Evolutionary conservation across 208 protist genomes (phyloP), one percentile per base, ranked within the genome.

Genomic region (Crithidia acanthocephali): DNA sequence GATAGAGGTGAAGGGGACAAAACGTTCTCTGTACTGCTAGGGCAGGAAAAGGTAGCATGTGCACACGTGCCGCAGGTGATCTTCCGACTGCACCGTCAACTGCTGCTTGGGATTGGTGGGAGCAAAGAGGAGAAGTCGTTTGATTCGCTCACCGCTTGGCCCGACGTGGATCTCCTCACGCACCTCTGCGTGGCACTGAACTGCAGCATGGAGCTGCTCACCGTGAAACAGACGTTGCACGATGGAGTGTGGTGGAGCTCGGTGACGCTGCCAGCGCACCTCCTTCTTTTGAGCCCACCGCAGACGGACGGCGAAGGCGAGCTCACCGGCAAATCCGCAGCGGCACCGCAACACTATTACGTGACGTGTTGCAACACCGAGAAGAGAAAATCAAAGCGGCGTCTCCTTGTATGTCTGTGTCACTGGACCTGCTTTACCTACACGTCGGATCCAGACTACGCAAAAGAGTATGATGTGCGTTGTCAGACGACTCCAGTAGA

Each of bases 61-160:
- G n/a, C 4, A n/a, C 10, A 30, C 9, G 47, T 66, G 18, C 60
- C 60, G 7, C 45, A 40, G 11, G 16, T 30, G 9, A 30, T 56
- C 15, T 66, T 56, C n/a, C 44, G 45, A 2, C 8, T 56, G n/a
- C 45, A 66, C 32, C 60, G 60, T 2, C 60, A 37, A 6, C 45
- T 66, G 25, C n/a, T 66, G 5, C 20, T 27, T 18, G 4, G 25
- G 0, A 18, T 30, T 32, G 56, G 32, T 4, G 25, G 32, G 25
- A 9, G 1, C 7, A 18, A 1, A 32, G 8, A 9, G 32, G 35
- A 45, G 32, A 32, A 20, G 51, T 15, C 51, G 1, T 4, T 57
- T 15, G 28, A 35, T 7, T n/a, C n/a, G n/a, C n/a, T n/a, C n/a
- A n/a, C n/a, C n/a, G n/a, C n/a, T n/a, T n/a, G n/a, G n/a, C n/a